Evolutionary conservation across 441 rosid genomes (phyloP).

Genomic region (Pelargonium cotyledonis): DNA sequence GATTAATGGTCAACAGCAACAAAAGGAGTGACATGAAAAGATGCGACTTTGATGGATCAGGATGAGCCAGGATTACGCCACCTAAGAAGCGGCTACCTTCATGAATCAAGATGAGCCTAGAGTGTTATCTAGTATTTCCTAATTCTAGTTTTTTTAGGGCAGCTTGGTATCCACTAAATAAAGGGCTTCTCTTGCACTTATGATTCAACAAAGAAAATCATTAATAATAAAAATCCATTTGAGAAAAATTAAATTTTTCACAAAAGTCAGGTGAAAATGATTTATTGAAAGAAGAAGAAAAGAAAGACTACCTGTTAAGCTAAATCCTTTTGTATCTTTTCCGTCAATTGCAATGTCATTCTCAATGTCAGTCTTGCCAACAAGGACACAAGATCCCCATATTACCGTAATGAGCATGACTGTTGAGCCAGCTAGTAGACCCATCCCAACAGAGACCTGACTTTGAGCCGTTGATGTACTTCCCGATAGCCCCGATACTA

Average conservation of each 20-base stretch:
- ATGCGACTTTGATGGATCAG: too few species aligned
- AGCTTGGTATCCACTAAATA: too few species aligned
- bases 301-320: conserved; percentile 45
- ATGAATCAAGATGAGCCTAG: too few species aligned
- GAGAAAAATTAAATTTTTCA: too few species aligned
- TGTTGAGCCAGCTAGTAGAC: conserved; percentile 91
- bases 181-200: too few species aligned
- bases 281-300: background rate
- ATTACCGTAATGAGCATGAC: conserved; percentile 83
- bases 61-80: too few species aligned
- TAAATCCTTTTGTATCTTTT: conserved; percentile 42
- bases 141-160: too few species aligned
- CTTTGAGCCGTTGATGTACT: conserved; percentile 60
- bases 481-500: conserved; percentile 95
- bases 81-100: too few species aligned
- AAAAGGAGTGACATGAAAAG: too few species aligned
- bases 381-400: conserved; percentile 83
- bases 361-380: conserved; percentile 73
- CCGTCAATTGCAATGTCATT: conserved; percentile 47
- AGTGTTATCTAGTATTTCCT: too few species aligned
- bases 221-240: too few species aligned
- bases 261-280: background rate
- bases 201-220: background rate
- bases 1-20: too few species aligned
- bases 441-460: conserved; percentile 98